Evolutionary conservation across 169 alveolate species (phyloP), one percentile per base, ranked within the genome.

Genomic region (Cryptosporidium felis): DNA sequence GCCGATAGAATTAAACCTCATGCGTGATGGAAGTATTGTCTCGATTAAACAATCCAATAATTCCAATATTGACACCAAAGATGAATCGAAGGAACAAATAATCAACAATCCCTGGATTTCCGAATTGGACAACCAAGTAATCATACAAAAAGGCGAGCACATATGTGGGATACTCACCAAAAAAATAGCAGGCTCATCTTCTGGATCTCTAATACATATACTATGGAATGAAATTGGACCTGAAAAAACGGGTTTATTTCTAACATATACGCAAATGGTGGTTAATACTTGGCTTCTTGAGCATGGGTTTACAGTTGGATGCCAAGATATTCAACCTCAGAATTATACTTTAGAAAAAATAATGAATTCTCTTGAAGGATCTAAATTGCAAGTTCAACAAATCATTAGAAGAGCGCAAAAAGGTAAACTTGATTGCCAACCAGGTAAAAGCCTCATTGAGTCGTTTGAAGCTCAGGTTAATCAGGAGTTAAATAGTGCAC

Each of bases 221-320:
- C 92, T 97, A 59, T 98, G 99, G 99, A 97, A 96, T 47, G 99
- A 98, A 80, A 94, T 93, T 34, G 99, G 99, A 4, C 99, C 99
- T 8, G 98, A 97, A 66, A 90, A 93, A 46, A 95, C 99, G 21
- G 94, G 95, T 74, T 98, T 96, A 81, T 97, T 98, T 90, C 88
- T 98, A 74, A 95, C 99, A 2, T 92, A 97, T 56, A 91, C 96
- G 65, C 98, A 98, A 89, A 96, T 96, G 92, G 96, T 98, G 44
- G 97, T 97, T 23, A 98, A 98, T 93, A 95, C 96, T 89, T 99
- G 99, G 99, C 94, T 99, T 47, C 94, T 96, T 18, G 95, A 96
- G 85, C 90, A 94, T 63, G 99, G 99, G 1, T 97, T 97, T 91
- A 97, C 99, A 1, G 99, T 98, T 1, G 99, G 99, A 18, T 97